phyloP scores from a whole-genome alignment of 2,329 filamentous ascomycete genomes.

The Colletotrichum sansevieriae region DNA sequence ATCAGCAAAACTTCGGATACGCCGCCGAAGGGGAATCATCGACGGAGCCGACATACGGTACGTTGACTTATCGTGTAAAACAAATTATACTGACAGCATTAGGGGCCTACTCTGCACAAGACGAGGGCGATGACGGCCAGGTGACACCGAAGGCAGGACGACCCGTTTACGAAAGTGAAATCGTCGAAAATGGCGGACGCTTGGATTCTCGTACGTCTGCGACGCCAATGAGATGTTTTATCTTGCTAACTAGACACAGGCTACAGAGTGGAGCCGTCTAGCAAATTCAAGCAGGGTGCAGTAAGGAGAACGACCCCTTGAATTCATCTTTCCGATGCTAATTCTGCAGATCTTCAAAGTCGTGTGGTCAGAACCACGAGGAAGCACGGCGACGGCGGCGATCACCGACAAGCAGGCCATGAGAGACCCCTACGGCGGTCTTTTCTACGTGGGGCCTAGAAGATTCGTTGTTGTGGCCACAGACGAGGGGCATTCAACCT shows the following conservation, averaged over 20 bases:
- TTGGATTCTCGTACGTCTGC: slow-evolving; percentile 54
- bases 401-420: slow-evolving; percentile 50
- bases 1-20: slow-evolving; percentile 13
- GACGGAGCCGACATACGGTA: slow-evolving; percentile 36
- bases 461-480: slow-evolving; percentile 68
- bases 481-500: slow-evolving; percentile 65
- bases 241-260: slow-evolving; percentile 47
- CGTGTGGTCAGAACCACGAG: slow-evolving; percentile 66
- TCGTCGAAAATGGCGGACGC: slow-evolving; percentile 24
- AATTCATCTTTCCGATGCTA: neutral
- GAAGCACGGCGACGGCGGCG: slow-evolving; percentile 49
- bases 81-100: slow-evolving; percentile 6
- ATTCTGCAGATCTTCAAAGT: slow-evolving; percentile 65
- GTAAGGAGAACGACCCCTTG: slow-evolving; percentile 46
- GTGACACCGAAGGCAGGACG: slow-evolving; percentile 39
- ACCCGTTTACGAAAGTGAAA: slow-evolving; percentile 27
- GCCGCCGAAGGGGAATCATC: slow-evolving; percentile 26
- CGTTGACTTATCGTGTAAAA: neutral
- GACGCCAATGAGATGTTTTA: too few relatives aligned
- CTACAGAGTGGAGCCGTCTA: slow-evolving; percentile 55
- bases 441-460: slow-evolving; percentile 63
- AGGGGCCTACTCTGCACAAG: slow-evolving; percentile 40
- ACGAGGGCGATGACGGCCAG: slow-evolving; percentile 46
- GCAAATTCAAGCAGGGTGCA: slow-evolving; percentile 56
- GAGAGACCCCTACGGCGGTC: slow-evolving; percentile 51